Evolutionary conservation across 2,329 filamentous ascomycete species (phyloP), one percentile per base, ranked within the genome.

Genomic region (Calonectria multiphialidica): DNA sequence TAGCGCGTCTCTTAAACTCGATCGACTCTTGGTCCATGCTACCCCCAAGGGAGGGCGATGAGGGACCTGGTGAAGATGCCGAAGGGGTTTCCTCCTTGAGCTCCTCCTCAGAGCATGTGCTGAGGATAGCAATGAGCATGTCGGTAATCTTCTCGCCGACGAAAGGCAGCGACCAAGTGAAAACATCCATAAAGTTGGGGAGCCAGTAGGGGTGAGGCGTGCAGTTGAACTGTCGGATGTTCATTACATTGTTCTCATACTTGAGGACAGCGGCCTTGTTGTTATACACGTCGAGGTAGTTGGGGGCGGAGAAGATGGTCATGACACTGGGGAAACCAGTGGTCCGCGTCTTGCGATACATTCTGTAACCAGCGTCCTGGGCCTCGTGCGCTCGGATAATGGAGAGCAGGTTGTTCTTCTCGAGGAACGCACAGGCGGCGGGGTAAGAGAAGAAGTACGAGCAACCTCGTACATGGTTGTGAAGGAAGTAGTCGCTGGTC

Each of bases 191-290:
- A 83, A 99, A 99, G 88, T 99, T 99, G 68, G 97, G 97, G 61
- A 99, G 91, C 97, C 97, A 99, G 88, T 99, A 99, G 8, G 97
- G 97, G 84, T 99, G 97, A 40, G 97, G 97, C 25, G 97, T 98
- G 90, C 96, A 99, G 89, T 99, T 99, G 88, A 99, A 99, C 85
- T 99, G 97, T 72, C 97, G 92, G 82, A 99, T 99, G 88, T 99
- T 99, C 97, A 99, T 99, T 73, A 99, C 97, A 82, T 99, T 99
- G 86, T 99, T 99, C 87, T 99, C 97, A 83, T 99, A 99, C 87
- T 99, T 99, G 80, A 99, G 88, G 47, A 99, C 97, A 0, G 97
- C 97, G 2, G 97, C 97, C 88, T 99, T 99, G 90, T 99, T 99
- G 91, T 99, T 99, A 87, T 99, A 99, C 44, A 99, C 96, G 81